These are phyloP conservation scores for Debaryomyces castellii DNA, from an alignment of 805 yeast species.

Conservation along the genomic window DNA sequence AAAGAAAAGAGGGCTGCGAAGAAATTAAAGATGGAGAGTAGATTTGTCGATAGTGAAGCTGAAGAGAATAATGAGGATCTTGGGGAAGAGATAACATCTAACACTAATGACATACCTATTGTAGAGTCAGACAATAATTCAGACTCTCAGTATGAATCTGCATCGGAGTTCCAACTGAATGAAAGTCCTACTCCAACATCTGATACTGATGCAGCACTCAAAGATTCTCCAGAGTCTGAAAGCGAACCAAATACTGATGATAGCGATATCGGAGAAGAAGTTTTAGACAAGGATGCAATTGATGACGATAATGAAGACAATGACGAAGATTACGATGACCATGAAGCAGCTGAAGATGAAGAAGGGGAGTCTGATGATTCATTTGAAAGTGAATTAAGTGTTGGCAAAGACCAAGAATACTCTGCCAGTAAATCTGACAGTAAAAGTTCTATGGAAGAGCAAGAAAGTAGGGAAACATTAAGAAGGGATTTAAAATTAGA, in stretches of 20 bases:
- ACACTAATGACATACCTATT: background rate
- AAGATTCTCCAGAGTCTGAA: slow-evolving; percentile 1
- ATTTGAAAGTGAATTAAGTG: slow-evolving; percentile 10
- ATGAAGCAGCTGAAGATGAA: slow-evolving; percentile 10
- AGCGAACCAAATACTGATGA: slow-evolving; percentile 7
- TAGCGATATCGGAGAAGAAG: slow-evolving; percentile 10
- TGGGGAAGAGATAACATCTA: slow-evolving; percentile 10
- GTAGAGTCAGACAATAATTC: slow-evolving; percentile 16
- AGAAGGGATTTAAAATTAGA: slow-evolving; percentile 20
- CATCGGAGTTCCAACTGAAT: slow-evolving; percentile 28
- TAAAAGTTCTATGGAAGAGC: slow-evolving; percentile 11
- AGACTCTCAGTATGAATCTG: slow-evolving; percentile 29
- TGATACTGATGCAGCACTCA: background rate
- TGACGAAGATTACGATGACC: slow-evolving; percentile 8
- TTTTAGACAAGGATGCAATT: slow-evolving; percentile 4
- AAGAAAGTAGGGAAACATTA: slow-evolving; percentile 14
- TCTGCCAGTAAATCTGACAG: slow-evolving; percentile 1
- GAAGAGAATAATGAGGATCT: slow-evolving; percentile 20
- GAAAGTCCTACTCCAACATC: slow-evolving; percentile 4
- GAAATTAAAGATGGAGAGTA: slow-evolving; percentile 21
- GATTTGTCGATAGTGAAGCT: slow-evolving; percentile 19
- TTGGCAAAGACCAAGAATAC: slow-evolving; percentile 3
- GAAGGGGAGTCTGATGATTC: slow-evolving; percentile 14
- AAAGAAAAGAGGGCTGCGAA: slow-evolving; percentile 35
- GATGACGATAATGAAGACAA: slow-evolving; percentile 14